Percentiles rank a stretch among this genome's conserved stretches.
Conservation (phyloP, 2,329 filamentous ascomycete species). For the Simplicillium sp. region DNA sequence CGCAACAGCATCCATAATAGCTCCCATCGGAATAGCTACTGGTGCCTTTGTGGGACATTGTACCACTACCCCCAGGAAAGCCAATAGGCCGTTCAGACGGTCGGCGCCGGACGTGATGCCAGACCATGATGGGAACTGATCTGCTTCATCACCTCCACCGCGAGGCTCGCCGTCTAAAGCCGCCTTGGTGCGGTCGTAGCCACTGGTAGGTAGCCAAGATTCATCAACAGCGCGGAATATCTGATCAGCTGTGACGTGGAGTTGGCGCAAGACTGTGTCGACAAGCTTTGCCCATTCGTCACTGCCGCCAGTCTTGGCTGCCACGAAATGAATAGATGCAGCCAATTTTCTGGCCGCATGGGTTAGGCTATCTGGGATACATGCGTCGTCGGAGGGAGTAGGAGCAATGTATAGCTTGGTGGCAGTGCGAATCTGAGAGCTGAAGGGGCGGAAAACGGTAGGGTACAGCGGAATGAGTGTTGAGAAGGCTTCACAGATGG, state of each 20-base stretch:
- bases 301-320: slow-evolving; percentile 65
- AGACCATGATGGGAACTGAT: slow-evolving; percentile 58
- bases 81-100: slow-evolving; percentile 57
- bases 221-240: slow-evolving; percentile 73
- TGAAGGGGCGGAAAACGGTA: slow-evolving; percentile 71
- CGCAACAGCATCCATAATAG: slow-evolving; percentile 58
- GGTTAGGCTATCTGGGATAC: slow-evolving; percentile 43
- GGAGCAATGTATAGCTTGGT: slow-evolving; percentile 53
- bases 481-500: slow-evolving; percentile 61
- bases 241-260: slow-evolving; percentile 64
- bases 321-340: slow-evolving; percentile 67
- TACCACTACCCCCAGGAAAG: slow-evolving; percentile 55
- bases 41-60: slow-evolving; percentile 52
- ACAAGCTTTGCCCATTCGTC: slow-evolving; percentile 72
- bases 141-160: slow-evolving; percentile 33
- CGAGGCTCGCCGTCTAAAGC: slow-evolving; percentile 35
- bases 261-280: slow-evolving; percentile 48
- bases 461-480: slow-evolving; percentile 71
- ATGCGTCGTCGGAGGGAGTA: slow-evolving; percentile 41
- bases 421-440: slow-evolving; percentile 55
- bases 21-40: slow-evolving; percentile 58
- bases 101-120: slow-evolving; percentile 67
- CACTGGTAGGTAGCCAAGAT: slow-evolving; percentile 64
- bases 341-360: slow-evolving; percentile 54
- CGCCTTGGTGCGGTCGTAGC: slow-evolving; percentile 31